Base-by-base conservation (phyloP, 139 green algal species). In the Chlorella sp. region DNA sequence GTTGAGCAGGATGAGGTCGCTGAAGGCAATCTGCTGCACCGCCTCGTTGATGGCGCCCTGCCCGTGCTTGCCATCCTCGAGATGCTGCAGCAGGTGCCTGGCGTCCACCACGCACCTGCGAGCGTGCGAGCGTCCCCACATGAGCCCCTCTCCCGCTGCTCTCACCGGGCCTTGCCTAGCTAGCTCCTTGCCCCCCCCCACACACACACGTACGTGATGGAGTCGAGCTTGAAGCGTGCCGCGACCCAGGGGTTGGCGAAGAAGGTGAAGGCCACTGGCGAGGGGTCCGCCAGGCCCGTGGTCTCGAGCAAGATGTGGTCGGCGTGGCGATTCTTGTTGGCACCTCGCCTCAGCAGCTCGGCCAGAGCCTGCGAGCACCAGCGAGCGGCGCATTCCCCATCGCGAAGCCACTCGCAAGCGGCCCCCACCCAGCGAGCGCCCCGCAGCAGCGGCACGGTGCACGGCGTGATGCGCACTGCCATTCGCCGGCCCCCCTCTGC, bases 1-100 rank as follows among this genome's bases (percentile, higher is more conserved):
- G 85, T 97, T 97, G 0, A 97, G 82, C 27, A 97, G 81, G 4
- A 97, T 83, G 17, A 90, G 81, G 79, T 97, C 93, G 1, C 87
- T 88, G 74, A 97, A 96, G 0, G 92, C 92, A 17, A 97, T 78
- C 77, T 97, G 92, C 74, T 94, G 80, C 59, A 84, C 76, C 3
- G 80, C 82, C 70, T 91, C 87, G 62, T 91, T 91, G 30, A 91
- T 80, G 5, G 76, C 78, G 10, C 71, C 80, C 23, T 81, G 69
- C 1, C 33, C 34, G 22, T 67, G 64, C n/a, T 78, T 34, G 5
- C 69, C 67, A 35, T 87, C 78, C 49, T 81, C 77, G 35, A 91
- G 55, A 49, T 91, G 83, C 83, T 87, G 77, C 71, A 73, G 35
- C 14, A 93, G 70, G 73, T 93, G 83, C 72, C 86, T 73, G 2